phyloP scores from a whole-genome alignment of 75 land plant species.

The Picea glauca region DNA sequence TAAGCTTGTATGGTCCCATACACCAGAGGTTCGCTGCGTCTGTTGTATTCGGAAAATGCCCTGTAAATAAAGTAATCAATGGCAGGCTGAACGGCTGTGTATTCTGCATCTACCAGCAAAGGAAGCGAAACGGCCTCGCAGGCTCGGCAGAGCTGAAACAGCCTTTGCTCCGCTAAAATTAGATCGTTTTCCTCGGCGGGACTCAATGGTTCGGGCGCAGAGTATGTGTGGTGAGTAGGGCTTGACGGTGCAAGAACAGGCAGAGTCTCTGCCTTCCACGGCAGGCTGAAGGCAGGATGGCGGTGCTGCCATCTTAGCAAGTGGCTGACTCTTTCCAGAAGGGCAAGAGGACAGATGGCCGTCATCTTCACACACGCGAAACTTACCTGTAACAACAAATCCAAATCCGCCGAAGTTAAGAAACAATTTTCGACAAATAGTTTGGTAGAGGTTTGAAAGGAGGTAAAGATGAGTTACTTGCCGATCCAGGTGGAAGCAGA shows the following conservation, averaged over 20 bases:
- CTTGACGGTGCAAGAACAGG: neutral
- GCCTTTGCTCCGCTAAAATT: conserved; percentile 62
- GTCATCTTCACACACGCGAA: conserved; percentile 37
- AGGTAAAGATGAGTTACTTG: conserved; percentile 25
- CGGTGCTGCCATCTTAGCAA: conserved; percentile 34
- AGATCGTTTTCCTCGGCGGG: conserved; percentile 44
- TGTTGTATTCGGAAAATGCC: conserved; percentile 47
- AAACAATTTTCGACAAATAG: neutral
- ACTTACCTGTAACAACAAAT: conserved; percentile 17
- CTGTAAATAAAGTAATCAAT: conserved; percentile 76
- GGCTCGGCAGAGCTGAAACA: conserved; percentile 50
- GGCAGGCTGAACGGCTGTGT: conserved; percentile 80
- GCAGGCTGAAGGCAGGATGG: conserved; percentile 37
- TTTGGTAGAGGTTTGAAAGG: neutral
- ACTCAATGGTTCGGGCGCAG: conserved; percentile 52
- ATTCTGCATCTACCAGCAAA: conserved; percentile 81
- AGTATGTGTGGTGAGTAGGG: conserved; percentile 50
- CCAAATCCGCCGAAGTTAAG: neutral
- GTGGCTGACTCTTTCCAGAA: conserved; percentile 28
- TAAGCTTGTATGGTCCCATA: conserved; percentile 86
- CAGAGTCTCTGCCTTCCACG: conserved; percentile 46
- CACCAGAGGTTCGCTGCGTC: conserved; percentile 39
- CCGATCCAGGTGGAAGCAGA: conserved; percentile 56
- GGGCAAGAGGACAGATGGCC: conserved; percentile 32
- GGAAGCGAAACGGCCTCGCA: conserved; percentile 48